Percentiles rank a stretch among this genome's conserved stretches.
Conservation (phyloP, 2,329 filamentous ascomycete genomes). For the Exophiala aquamarina region DNA sequence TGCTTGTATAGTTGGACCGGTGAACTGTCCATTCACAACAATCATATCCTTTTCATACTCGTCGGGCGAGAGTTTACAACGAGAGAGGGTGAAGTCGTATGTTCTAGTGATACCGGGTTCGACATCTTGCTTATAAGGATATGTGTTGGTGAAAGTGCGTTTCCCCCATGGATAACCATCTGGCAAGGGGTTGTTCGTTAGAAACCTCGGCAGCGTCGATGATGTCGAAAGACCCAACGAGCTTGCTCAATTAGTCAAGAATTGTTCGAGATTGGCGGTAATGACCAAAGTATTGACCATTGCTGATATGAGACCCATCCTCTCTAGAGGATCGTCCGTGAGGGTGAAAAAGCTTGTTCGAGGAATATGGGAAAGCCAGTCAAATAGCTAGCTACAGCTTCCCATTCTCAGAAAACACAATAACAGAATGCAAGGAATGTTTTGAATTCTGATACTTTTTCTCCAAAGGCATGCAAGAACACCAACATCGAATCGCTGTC, state of each 20-base stretch:
- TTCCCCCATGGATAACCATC: slow-evolving; percentile 23
- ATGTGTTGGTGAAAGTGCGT: slow-evolving; percentile 14
- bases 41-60: slow-evolving; percentile 10
- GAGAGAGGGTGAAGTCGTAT: slow-evolving; percentile 15
- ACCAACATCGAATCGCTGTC: no score
- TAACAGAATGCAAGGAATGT: slow-evolving; percentile 1
- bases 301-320: background rate
- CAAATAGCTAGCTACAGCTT: no score
- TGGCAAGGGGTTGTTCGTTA: slow-evolving; percentile 12
- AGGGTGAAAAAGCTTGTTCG: no score
- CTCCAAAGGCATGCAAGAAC: no score
- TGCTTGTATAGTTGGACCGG: slow-evolving; percentile 57
- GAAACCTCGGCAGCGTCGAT: slow-evolving; percentile 10
- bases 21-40: slow-evolving; percentile 61
- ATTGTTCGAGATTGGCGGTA: slow-evolving; percentile 3
- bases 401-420: no score
- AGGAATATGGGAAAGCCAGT: no score
- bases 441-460: background rate
- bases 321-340: background rate
- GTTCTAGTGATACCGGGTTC: slow-evolving; percentile 15
- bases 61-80: slow-evolving; percentile 15
- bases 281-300: background rate
- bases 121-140: slow-evolving; percentile 16
- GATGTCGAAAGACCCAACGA: slow-evolving; percentile 2
- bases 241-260: slow-evolving; percentile 4